Conservation (phyloP, 2,329 filamentous ascomycete species). For the Trichoderma atrobrunneum region DNA sequence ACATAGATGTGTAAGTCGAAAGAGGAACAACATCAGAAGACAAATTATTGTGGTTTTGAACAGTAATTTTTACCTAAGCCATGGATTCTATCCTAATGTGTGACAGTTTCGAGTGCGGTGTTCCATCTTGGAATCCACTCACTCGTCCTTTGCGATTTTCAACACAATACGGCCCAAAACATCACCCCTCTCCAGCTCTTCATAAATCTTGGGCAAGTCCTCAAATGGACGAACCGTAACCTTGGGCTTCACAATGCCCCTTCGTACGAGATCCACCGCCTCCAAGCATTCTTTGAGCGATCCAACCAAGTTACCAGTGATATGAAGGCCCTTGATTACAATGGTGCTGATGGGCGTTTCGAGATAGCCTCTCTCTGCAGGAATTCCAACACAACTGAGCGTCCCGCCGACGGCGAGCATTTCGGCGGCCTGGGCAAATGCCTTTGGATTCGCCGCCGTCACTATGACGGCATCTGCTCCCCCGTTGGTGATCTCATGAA, state of each 20-base stretch:
- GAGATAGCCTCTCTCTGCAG: constrained; percentile 18
- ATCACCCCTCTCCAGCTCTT: constrained; percentile 21
- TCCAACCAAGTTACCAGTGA: constrained; percentile 22
- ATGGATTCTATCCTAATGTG: background rate
- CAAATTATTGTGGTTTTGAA: background rate
- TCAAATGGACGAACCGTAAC: constrained; percentile 19
- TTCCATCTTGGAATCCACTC: background rate
- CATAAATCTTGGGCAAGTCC: constrained; percentile 20
- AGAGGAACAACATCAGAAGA: background rate
- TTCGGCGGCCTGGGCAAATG: constrained; percentile 21
- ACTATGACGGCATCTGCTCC: constrained; percentile 22
- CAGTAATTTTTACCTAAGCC: background rate
- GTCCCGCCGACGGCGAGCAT: constrained; percentile 22
- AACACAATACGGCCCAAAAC: constrained; percentile 20
- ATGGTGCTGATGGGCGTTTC: constrained; percentile 23
- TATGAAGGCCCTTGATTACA: constrained; percentile 21
- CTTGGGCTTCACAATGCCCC: constrained; percentile 22
- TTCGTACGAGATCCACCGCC: constrained; percentile 21
- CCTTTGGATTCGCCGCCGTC: constrained; percentile 19
- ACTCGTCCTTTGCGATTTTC: constrained; percentile 23
- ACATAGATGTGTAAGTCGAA: background rate
- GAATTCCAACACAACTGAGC: constrained; percentile 22
- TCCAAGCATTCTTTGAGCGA: constrained; percentile 24
- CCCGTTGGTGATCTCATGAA: constrained; percentile 18
- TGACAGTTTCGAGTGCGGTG: no score